These are phyloP conservation scores for Saccharomycopsis schoenii DNA, from an alignment of 805 yeast genomes.

Conservation along the genomic window DNA sequence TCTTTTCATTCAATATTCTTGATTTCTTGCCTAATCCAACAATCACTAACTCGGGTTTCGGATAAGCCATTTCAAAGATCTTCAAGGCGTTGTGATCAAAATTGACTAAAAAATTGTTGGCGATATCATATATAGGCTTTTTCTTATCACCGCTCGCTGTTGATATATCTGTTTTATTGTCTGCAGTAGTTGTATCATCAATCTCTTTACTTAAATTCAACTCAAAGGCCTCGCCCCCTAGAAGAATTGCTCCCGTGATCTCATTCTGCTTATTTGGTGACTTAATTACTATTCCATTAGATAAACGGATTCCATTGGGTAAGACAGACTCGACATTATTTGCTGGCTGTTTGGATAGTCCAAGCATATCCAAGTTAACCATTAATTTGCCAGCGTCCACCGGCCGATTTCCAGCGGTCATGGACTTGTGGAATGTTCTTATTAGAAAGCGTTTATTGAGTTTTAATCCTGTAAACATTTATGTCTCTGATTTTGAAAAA, in stretches of 20 bases:
- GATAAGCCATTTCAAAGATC: conserved; percentile 48
- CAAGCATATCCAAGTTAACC: conserved; percentile 37
- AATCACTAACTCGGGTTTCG: conserved; percentile 68
- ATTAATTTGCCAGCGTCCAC: conserved; percentile 21
- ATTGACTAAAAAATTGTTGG: conserved; percentile 45
- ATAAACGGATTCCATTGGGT: conserved; percentile 47
- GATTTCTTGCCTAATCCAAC: conserved; percentile 61
- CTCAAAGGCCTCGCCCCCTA: conserved; percentile 53
- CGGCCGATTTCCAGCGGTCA: neutral
- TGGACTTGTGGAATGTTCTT: neutral
- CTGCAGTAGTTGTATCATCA: neutral
- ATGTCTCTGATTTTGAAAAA: too few species aligned
- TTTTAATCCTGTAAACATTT: neutral
- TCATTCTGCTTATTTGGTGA: conserved; percentile 32
- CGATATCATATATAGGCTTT: conserved; percentile 25
- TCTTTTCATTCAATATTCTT: conserved; percentile 50
- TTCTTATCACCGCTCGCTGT: neutral
- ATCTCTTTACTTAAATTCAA: conserved; percentile 32
- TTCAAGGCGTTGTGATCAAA: conserved; percentile 36
- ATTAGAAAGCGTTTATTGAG: neutral
- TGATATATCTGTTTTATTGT: too few species aligned
- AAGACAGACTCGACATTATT: conserved; percentile 44
- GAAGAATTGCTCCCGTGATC: conserved; percentile 37
- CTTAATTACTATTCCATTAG: conserved; percentile 40
- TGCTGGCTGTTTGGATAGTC: conserved; percentile 33